Evolutionary conservation across 1,284 basidiomycete species (phyloP), one percentile per base, ranked within the genome.

Genomic region (Abortiporus biennis): DNA sequence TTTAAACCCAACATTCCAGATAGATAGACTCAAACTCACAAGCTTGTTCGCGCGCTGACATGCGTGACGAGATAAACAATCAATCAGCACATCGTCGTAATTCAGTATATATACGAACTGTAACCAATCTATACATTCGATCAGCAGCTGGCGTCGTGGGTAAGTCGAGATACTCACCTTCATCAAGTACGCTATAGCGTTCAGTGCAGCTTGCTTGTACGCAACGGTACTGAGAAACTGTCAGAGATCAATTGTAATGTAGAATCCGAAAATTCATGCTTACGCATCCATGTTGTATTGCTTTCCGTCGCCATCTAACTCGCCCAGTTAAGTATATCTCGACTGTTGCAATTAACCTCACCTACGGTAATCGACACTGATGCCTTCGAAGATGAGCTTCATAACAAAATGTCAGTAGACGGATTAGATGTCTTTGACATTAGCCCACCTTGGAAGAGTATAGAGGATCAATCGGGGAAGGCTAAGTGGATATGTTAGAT

Each of bases 221-320:
- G 85, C 84, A 5, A 85, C 80, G 13, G 83, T 79, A 1, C 80
- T 83, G 38, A 4, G 25, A 22, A 17, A 27, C 3, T 35, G 36
- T 27, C 20, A n/a, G 8, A 8, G 9, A 29, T 9, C 27, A 9
- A 9, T 29, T n/a, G 8, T 9, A 9, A n/a, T 8, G n/a, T 29
- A 29, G 8, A n/a, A 29, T 29, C 2, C 25, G 22, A 19, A 22
- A 17, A 20, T 31, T n/a, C n/a, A 33, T 1, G 58, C 78, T 57
- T 52, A 81, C 78, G 83, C 78, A 50, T 85, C 80, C 85, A 88
- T 88, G 55, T 80, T 73, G 57, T 83, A 81, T 57, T 88, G 85
- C 48, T 74, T 79, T 2, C 85, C 84, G 50, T 81, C 76, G 0
- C 83, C 82, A 47, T 87, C 79, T 82, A 41, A 38, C 16, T n/a